Evolutionary conservation across 192 early-diverging fungal genomes (phyloP), one percentile per base, ranked within the genome.

Genomic region (Coemansia furcata): DNA sequence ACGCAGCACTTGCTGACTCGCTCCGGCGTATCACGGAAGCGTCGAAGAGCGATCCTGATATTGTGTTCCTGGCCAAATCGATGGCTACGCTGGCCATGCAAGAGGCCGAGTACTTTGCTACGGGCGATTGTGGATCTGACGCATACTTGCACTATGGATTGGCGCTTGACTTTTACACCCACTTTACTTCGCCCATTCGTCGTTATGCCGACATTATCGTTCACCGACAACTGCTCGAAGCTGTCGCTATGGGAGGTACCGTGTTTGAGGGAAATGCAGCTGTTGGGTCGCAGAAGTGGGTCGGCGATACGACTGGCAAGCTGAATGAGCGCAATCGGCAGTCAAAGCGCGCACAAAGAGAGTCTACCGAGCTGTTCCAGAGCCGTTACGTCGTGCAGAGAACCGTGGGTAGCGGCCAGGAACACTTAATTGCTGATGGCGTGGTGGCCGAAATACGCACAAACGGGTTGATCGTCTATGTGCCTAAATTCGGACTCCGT

Each of bases 321-420:
- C 83, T 93, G n/a, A 93, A 93, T 58, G 79, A 85, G 66, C 87
- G 87, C 61, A 90, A 87, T 21, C 69, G 90, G 38, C 87, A 87
- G 71, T 86, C 89, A 9, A 93, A 93, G 74, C 50, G 89, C n/a
- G 91, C 91, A 14, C 90, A 91, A 71, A 84, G 86, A 69, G 91
- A 93, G 66, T 90, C 91, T 11, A 87, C 90, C 0, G 90, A 93
- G 59, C 74, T 93, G n/a, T 93, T 93, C 80, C 91, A 93, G 80
- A 87, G 85, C 17, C 82, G 90, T 3, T 91, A 86, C 57, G 78
- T 91, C 9, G 55, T 82, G 29, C 88, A 91, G 61, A 80, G 84
- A 40, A 76, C 77, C 47, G 17, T 63, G 40, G 36, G 69, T 58
- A 32, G 69, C 72, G 37, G 30, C 30, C 39, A 63, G 12, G 21